phyloP scores from a whole-genome alignment of 495 filamentous ascomycete species.

The Xylaria longipes region DNA sequence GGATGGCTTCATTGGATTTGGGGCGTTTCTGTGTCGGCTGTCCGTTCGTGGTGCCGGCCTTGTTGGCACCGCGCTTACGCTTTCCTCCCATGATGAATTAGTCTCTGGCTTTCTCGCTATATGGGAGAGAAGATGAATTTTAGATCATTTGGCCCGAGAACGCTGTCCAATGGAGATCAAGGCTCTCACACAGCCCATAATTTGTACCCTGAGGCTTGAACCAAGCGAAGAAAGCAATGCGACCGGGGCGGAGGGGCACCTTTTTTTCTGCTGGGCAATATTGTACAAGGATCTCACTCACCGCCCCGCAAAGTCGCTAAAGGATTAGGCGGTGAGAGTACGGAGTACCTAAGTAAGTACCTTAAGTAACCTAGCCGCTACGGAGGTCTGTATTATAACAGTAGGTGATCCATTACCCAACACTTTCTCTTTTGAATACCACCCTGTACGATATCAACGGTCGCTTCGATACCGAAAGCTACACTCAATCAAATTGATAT shows the following conservation, averaged over 20 bases:
- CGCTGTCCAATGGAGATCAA: neutral
- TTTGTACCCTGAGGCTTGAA: neutral
- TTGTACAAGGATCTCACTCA: neutral
- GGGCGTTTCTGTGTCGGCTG: slow-evolving; percentile 52
- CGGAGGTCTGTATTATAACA: too few relatives aligned
- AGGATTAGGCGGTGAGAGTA: slow-evolving; percentile 14
- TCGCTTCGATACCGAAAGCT: too few relatives aligned
- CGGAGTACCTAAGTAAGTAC: neutral
- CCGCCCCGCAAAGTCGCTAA: neutral
- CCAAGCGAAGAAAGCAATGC: neutral
- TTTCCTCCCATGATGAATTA: slow-evolving; percentile 33
- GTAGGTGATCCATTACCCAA: too few relatives aligned
- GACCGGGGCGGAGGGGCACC: neutral
- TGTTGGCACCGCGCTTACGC: slow-evolving; percentile 51
- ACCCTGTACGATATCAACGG: too few relatives aligned
- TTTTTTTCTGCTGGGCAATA: slow-evolving; percentile 26
- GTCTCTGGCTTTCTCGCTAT: neutral
- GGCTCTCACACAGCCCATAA: neutral
- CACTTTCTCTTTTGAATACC: too few relatives aligned
- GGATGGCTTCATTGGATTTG: slow-evolving; percentile 42
- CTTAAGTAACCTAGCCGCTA: too few relatives aligned
- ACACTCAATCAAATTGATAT: too few relatives aligned
- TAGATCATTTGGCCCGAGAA: neutral
- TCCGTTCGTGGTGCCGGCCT: slow-evolving; percentile 35
- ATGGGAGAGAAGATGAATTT: neutral